Evolutionary conservation across 1,284 basidiomycete genomes (phyloP).

Genomic region (Ganoderma sp.): DNA sequence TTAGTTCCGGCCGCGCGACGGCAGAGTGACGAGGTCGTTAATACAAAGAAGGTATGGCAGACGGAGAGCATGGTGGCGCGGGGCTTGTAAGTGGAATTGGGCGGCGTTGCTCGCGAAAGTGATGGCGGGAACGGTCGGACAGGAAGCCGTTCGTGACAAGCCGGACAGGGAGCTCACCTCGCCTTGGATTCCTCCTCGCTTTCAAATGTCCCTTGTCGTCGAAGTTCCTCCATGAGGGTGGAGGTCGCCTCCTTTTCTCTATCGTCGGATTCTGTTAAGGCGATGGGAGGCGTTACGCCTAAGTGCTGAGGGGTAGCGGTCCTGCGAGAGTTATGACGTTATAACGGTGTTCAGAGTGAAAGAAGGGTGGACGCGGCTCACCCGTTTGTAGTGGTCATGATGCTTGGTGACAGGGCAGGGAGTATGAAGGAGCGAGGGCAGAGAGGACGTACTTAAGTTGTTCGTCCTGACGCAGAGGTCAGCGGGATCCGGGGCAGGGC

Average conservation of each 20-base stretch:
- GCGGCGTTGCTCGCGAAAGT: background rate
- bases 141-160: conserved; percentile 7
- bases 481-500: conserved; percentile 14
- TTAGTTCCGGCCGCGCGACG: conserved; percentile 2
- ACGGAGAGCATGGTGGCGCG: background rate
- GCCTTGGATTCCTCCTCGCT: conserved; percentile 86
- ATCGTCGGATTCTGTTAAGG: conserved; percentile 72
- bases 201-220: conserved; percentile 88
- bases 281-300: conserved; percentile 92
- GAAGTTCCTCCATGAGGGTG: conserved; percentile 88
- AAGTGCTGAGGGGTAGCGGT: conserved; percentile 47
- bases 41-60: background rate
- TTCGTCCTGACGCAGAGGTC: conserved; percentile 28
- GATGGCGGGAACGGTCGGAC: conserved; percentile 5
- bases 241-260: conserved; percentile 82
- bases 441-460: conserved; percentile 20
- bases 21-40: background rate
- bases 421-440: conserved; percentile 9
- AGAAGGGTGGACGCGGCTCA: conserved; percentile 10
- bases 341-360: conserved; percentile 1
- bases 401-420: conserved; percentile 12
- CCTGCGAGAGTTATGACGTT: conserved; percentile 7
- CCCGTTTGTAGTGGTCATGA: conserved; percentile 29
- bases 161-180: conserved; percentile 64
- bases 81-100: background rate